Evolutionary conservation across 768 basidiomycete species (phyloP), one percentile per base, ranked within the genome.

Genomic region (Gautieria morchelliformis): DNA sequence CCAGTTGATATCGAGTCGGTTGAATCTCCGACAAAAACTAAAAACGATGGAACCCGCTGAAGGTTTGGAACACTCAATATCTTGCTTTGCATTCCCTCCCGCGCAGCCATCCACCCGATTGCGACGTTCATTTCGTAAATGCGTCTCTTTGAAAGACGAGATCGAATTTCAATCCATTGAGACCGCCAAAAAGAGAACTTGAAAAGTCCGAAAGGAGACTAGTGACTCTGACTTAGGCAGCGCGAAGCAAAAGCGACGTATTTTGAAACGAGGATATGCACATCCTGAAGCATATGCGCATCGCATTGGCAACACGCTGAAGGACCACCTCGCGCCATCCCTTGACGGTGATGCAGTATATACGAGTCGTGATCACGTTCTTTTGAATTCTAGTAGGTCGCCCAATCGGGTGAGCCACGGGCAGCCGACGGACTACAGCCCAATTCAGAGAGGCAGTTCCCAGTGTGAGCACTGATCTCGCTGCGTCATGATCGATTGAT

Each of bases 301-400:
- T 66, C 69, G n/a, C n/a, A n/a, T n/a, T n/a, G n/a, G 85, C 12
- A 69, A 71, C 19, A 67, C 64, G 12, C 62, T 88, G 10, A 72
- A 72, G 2, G 87, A 89, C 65, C 69, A 78, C 63, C 63, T 89
- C 12, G 66, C 67, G 19, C 63, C 71, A 32, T 75, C 72, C 20
- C 74, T 89, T 1, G 83, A 88, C 53, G 74, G 87, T 88, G 62
- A 46, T 73, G n/a, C n/a, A n/a, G n/a, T n/a, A n/a, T n/a, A n/a
- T n/a, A n/a, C n/a, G n/a, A n/a, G n/a, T n/a, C n/a, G n/a, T n/a
- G n/a, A n/a, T n/a, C n/a, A n/a, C n/a, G n/a, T n/a, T n/a, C n/a
- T n/a, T n/a, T n/a, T n/a, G n/a, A n/a, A n/a, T n/a, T n/a, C n/a
- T n/a, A n/a, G n/a, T n/a, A n/a, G 3, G 27, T 27, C 27, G 27